Base-by-base conservation (phyloP, 1,284 basidiomycete species). In the Boletus subluridellus region DNA sequence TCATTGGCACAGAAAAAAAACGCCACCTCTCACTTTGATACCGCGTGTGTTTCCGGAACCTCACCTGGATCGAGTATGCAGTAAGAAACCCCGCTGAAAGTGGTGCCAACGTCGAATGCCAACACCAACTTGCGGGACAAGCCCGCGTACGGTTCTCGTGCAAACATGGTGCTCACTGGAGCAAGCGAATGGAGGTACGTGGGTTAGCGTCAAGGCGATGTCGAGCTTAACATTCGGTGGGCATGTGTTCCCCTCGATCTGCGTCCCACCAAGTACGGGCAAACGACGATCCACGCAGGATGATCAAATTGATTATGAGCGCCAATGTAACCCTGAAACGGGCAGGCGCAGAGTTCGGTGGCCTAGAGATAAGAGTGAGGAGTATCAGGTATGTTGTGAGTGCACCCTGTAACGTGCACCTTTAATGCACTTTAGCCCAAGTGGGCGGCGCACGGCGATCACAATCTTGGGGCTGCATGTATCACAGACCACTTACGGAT, bases 31-130 rank as follows among this genome's bases (percentile, higher is more conserved):
- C 26, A 78, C 80, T 73, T 73, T 1, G 74, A 75, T n/a, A 84
- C 77, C 2, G 71, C 73, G 24, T 70, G 71, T 26, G 79, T 78
- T 41, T 74, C 66, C 0, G 82, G 81, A 9, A 77, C 63, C 41
- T 76, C 70, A 5, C 80, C 79, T 21, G 81, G 80, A 47, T 78
- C 76, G n/a, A 78, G 70, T 39, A 79, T 65, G 21, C 71, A 66
- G 59, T 81, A 83, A 0, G 80, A 78, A 5, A 78, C 70, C 2
- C 80, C 80, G 46, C 80, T 82, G 58, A 72, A 82, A 0, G 80
- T 24, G 24, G 24, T 24, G 24, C 24, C 24, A 2, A 24, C 24
- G 24, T 24, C 24, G 1, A 24, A 24, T 24, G 24, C 24, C 24
- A 24, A 24, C 24, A 24, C 24, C 24, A 24, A 24, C 24, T 24